Conservation (phyloP, 192 early-diverging fungal genomes). For the Linnemannia exigua region DNA sequence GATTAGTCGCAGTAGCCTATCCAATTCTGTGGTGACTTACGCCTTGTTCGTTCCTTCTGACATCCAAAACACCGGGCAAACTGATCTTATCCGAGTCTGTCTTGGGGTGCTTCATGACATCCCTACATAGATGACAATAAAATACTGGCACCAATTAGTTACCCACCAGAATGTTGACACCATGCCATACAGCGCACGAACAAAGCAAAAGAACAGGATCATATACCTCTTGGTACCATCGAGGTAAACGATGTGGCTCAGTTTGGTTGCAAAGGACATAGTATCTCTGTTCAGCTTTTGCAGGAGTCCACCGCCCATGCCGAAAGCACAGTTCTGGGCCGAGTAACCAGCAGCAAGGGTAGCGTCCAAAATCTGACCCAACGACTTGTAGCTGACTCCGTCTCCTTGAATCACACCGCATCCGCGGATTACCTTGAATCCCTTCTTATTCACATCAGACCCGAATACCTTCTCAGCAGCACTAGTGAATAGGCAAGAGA, state of each 20-base stretch:
- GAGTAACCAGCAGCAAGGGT: slow-evolving; percentile 73
- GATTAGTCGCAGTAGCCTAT: too few species aligned
- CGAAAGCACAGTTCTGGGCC: slow-evolving; percentile 82
- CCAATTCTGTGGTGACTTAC: slow-evolving; percentile 28
- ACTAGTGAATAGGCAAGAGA: slow-evolving; percentile 25
- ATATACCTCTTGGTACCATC: slow-evolving; percentile 71
- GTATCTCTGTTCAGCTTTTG: slow-evolving; percentile 91
- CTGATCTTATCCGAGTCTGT: slow-evolving; percentile 78
- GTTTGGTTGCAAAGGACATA: slow-evolving; percentile 89
- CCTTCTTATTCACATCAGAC: slow-evolving; percentile 74
- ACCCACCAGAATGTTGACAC: too few species aligned
- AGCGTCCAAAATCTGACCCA: slow-evolving; percentile 70
- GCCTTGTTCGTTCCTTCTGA: slow-evolving; percentile 56
- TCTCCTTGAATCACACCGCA: slow-evolving; percentile 90
- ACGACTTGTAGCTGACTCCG: slow-evolving; percentile 71
- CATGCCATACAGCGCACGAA: neutral
- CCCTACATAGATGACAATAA: slow-evolving; percentile 52
- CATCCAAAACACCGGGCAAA: slow-evolving; percentile 79
- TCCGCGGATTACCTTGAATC: slow-evolving; percentile 82
- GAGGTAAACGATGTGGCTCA: slow-evolving; percentile 74
- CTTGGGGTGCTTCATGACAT: slow-evolving; percentile 92
- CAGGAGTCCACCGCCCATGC: slow-evolving; percentile 91
- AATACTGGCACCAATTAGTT: neutral
- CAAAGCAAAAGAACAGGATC: neutral
- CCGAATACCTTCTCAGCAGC: slow-evolving; percentile 85